phyloP scores from a whole-genome alignment of 192 early-diverging fungal genomes.

The Cetraspora pellucida region DNA sequence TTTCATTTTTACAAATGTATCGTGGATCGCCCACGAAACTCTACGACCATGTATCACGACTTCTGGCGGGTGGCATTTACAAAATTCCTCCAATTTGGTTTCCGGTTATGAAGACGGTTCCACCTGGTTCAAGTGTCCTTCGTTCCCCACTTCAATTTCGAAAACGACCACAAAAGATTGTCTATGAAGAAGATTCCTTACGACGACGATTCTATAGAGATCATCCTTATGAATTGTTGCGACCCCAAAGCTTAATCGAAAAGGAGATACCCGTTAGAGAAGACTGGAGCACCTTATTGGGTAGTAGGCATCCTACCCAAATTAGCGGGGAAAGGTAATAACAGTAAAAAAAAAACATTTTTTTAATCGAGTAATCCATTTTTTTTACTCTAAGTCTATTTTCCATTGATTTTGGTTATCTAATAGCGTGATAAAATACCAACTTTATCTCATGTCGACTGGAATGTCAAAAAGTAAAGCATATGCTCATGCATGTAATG shows the following conservation, averaged over 20 bases:
- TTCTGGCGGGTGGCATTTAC: constrained; percentile 55
- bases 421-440: constrained; percentile 80
- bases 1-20: constrained; percentile 2
- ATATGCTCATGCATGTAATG: constrained; percentile 73
- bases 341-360: neutral
- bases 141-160: constrained; percentile 37
- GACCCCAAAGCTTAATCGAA: constrained; percentile 75
- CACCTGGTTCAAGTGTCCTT: constrained; percentile 60
- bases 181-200: constrained; percentile 88
- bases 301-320: constrained; percentile 51
- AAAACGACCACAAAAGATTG: constrained; percentile 66
- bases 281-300: constrained; percentile 59
- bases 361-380: neutral
- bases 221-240: constrained; percentile 87
- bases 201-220: constrained; percentile 85
- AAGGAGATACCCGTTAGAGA: constrained; percentile 52
- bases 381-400: neutral
- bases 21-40: constrained; percentile 48
- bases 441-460: constrained; percentile 74
- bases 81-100: constrained; percentile 60
- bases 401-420: neutral
- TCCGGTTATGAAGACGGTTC: constrained; percentile 47
- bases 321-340: constrained; percentile 88
- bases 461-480: constrained; percentile 73
- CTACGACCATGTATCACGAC: constrained; percentile 53